Evolutionary conservation across 1,139 yeast species (phyloP).

Genomic region (Yamadazyma kanchanaburiensis): DNA sequence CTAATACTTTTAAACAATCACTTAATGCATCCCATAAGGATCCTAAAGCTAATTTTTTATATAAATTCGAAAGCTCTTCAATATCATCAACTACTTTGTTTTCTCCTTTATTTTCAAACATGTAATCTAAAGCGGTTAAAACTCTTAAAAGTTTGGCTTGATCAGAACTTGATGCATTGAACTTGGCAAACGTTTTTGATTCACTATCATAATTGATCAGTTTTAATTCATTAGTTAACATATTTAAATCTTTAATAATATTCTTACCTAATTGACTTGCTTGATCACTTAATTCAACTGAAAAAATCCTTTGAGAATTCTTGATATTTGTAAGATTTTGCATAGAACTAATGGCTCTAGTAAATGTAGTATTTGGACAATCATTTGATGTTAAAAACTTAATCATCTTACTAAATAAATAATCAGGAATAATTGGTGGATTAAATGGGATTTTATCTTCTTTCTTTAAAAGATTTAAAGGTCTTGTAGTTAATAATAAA

Average conservation of each 20-base stretch:
- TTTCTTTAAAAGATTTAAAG: slow-evolving; percentile 52
- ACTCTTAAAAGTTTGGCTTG: slow-evolving; percentile 85
- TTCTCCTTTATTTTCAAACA: slow-evolving; percentile 48
- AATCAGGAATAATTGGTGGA: slow-evolving; percentile 60
- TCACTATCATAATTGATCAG: slow-evolving; percentile 43
- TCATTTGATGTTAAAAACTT: slow-evolving; percentile 78
- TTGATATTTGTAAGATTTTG: slow-evolving; percentile 67
- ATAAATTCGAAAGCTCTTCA: slow-evolving; percentile 55
- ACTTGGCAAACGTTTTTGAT: slow-evolving; percentile 55
- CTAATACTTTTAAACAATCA: slow-evolving; percentile 64
- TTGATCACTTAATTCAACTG: slow-evolving; percentile 62
- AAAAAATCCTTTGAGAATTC: slow-evolving; percentile 63
- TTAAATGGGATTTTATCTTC: slow-evolving; percentile 8
- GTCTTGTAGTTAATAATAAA: slow-evolving; percentile 73
- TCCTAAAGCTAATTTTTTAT: slow-evolving; percentile 68
- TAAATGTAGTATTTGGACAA: slow-evolving; percentile 82
- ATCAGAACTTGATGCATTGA: slow-evolving; percentile 79
- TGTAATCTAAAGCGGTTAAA: slow-evolving; percentile 83
- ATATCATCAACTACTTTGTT: slow-evolving; percentile 24
- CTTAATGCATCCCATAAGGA: slow-evolving; percentile 86
- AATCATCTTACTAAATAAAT: slow-evolving; percentile 61
- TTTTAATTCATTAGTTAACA: slow-evolving; percentile 46
- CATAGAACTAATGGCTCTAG: slow-evolving; percentile 80
- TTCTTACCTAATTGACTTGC: slow-evolving; percentile 62
- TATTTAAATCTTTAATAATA: slow-evolving; percentile 55